Base-by-base conservation (phyloP, 2,329 filamentous ascomycete species). In the Fusarium sp. region DNA sequence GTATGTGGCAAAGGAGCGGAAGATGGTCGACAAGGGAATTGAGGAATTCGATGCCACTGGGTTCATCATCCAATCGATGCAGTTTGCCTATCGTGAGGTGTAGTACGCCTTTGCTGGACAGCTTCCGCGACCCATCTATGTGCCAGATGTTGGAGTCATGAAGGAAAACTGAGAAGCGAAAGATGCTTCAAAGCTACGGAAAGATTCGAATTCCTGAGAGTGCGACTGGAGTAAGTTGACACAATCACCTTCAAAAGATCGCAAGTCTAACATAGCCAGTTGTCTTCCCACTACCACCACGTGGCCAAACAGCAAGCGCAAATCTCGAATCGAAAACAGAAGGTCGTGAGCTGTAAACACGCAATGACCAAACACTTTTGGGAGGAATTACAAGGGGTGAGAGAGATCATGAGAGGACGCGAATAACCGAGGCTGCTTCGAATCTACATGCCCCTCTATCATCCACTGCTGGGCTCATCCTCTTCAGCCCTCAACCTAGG, bases 41-140 rank as follows among this genome's bases (percentile, higher is more conserved):
- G 59, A 74, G 21, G 50, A 56, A 4, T 78, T 79, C 42, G 70
- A 74, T 33, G 63, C 75, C 8, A 74, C 68, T 18, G 56, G 44
- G n/a, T 72, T 80, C 52, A 66, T 77, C 9, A 46, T 61, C 12
- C 76, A 80, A 58, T 57, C 71, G 10, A 50, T 79, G 24, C 57
- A 66, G 37, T 76, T 79, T 63, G 77, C 73, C 9, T 77, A 80
- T 60, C 57, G 54, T 15, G 73, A 79, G 56, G 71, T 75, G 13
- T 75, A 66, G 66, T 70, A 77, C 31, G 69, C 71, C 9, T 29
- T 78, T 26, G 68, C 63, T 21, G 75, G 76, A 28, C 77, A 77
- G 55, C 66, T 78, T 9, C 77, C 77, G 12, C 72, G 77, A 18
- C 77, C 77, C 2, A 73, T 78, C 43, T 68, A 74, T 43, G 70